Evolutionary conservation across 2,329 filamentous ascomycete species (phyloP), one percentile per base, ranked within the genome.

Genomic region (Verticillium longisporum): DNA sequence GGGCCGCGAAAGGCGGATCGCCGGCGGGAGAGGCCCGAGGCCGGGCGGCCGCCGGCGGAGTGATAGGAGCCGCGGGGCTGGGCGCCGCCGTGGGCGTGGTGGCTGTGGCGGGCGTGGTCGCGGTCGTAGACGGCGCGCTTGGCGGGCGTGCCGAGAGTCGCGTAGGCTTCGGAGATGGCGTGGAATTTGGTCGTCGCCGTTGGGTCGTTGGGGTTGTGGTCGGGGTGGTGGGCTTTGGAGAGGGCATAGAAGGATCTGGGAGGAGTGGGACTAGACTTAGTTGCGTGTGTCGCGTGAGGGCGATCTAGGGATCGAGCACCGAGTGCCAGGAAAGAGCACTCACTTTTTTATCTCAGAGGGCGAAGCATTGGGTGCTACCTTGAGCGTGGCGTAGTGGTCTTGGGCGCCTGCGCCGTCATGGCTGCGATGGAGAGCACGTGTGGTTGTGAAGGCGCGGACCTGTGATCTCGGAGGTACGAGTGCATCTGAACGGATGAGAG

Each of bases 161-260:
- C 81, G 80, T 97, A 97, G 67, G 93, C 92, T 72, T 95, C 89
- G 71, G 86, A 89, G 72, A 97, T 89, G 67, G 86, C 83, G 74
- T 92, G 86, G 81, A 97, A 99, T 72, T 88, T 90, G 61, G 84
- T 78, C 4, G 87, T 81, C 64, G 93, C 90, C 62, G 77, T 72
- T 4, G 90, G 89, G 75, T 97, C 89, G 67, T 83, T 72, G 63
- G 83, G 91, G 80, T 98, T 96, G 72, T 88, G 87, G 81, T 99
- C 95, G 1, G 95, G 95, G 75, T 99, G 95, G 82, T 97, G 89
- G 60, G 83, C 78, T 77, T 97, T 96, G 71, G 92, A 97, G 73
- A 98, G 90, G 63, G 83, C 77, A 82, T 97, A 98, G 84, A 97
- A 99, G 67, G 85, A 85, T 69, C 84, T 88, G 61, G 33, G 45